Conservation (phyloP, 1,284 basidiomycete species). For the Melampsora allii-populina region DNA sequence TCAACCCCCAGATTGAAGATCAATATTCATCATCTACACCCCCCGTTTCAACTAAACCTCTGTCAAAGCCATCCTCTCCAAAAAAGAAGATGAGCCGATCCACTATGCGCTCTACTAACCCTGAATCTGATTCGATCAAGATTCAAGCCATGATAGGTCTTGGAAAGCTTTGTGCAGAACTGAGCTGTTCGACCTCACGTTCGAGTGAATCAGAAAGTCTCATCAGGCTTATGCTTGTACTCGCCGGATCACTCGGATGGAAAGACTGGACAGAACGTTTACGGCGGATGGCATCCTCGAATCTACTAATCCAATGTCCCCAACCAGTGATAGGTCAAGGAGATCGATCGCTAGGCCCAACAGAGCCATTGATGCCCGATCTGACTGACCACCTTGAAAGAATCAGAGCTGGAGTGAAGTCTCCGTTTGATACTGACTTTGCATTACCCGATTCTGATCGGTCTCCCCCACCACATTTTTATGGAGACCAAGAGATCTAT, state of each 20-base stretch:
- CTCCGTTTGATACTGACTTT: conserved; percentile 18
- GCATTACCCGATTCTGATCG: conserved; percentile 2
- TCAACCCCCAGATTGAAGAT: background rate
- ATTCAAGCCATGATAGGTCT: conserved; percentile 35
- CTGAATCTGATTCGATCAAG: conserved; percentile 15
- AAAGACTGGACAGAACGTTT: conserved; percentile 35
- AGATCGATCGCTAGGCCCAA: background rate
- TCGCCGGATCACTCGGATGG: conserved; percentile 31
- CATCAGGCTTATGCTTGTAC: conserved; percentile 17
- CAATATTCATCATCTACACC: background rate
- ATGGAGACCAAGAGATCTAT: conserved; percentile 25
- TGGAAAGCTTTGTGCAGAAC: conserved; percentile 23
- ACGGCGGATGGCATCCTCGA: conserved; percentile 15
- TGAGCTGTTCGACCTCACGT: conserved; percentile 22
- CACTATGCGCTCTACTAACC: conserved; percentile 4
- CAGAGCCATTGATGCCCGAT: conserved; percentile 35
- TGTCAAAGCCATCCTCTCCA: conserved; percentile 21
- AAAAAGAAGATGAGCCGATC: conserved; percentile 10
- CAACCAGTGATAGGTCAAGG: background rate
- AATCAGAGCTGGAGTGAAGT: conserved; percentile 14
- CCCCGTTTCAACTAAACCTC: conserved; percentile 6
- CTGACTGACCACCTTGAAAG: conserved; percentile 30
- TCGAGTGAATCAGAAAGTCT: conserved; percentile 12
- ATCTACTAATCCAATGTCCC: background rate
- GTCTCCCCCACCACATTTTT: conserved; percentile 11